Percentiles rank a stretch among this genome's conserved stretches.
Conservation (phyloP, 306 rosid genomes). For the Sicyos edulis region DNA sequence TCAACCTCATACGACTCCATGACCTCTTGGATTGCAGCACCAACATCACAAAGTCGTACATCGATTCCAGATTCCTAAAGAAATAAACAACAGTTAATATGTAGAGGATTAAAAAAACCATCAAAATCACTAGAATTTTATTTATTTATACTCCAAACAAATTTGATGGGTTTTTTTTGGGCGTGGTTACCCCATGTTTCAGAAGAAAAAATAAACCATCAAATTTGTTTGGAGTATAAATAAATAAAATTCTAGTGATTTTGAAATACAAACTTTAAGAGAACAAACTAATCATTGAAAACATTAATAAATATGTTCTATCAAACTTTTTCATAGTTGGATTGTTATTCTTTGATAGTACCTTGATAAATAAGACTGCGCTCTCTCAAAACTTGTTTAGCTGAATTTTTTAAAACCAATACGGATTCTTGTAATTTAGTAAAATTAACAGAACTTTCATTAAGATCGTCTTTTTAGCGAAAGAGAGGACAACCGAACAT, state of each 20-base stretch:
- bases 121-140: too few species aligned
- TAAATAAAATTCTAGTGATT: background rate
- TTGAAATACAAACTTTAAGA: background rate
- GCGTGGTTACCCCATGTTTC: too few species aligned
- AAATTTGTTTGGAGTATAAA: background rate
- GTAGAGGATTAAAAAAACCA: background rate
- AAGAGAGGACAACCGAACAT: too few species aligned
- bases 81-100: background rate
- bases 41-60: slow-evolving; percentile 93
- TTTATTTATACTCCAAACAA: too few species aligned
- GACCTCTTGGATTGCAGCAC: slow-evolving; percentile 98
- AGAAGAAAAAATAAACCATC: too few species aligned
- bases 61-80: slow-evolving; percentile 89
- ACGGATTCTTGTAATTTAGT: background rate
- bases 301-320: background rate
- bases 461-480: background rate
- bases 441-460: background rate
- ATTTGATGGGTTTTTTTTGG: too few species aligned
- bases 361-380: background rate
- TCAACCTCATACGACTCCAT: slow-evolving; percentile 97
- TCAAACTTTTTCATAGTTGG: background rate
- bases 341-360: background rate
- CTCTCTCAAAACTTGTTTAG: background rate
- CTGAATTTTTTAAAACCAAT: background rate
- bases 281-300: background rate